Evolutionary conservation across 768 basidiomycete species (phyloP), one percentile per base, ranked within the genome.

Genomic region (Tricholoma terreum): DNA sequence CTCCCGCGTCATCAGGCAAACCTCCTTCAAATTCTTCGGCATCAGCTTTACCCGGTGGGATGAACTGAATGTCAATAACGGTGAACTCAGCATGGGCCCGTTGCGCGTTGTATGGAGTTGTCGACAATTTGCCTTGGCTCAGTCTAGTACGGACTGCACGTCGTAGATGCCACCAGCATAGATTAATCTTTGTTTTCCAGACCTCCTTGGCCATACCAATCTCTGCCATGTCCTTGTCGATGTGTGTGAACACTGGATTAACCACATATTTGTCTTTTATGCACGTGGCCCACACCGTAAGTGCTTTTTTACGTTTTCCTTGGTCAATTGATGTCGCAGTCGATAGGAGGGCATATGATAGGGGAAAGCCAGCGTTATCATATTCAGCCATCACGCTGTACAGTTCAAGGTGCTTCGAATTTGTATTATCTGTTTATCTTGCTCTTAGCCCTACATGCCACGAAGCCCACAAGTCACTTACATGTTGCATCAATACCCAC

Each of bases 1-100:
- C n/a, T n/a, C n/a, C n/a, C n/a, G n/a, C n/a, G n/a, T 56, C 53
- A 27, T 59, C 50, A 35, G 52, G 67, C 86, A 38, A 31, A 22
- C 67, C 65, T 22, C 65, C 67, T 48, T 69, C 63, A 38, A 64
- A 63, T 48, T 69, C 67, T 35, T 52, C 42, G 2, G 31, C 14
- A 55, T 69, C 64, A 24, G 53, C 50, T 42, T 48, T 55, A 12
- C 65, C 63, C 49, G 24, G 46, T 31, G 67, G 67, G 22, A 46
- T n/a, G n/a, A n/a, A n/a, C n/a, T n/a, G n/a, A n/a, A n/a, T n/a
- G n/a, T n/a, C n/a, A n/a, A n/a, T n/a, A 22, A 56, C 64, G 64
- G 30, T 8, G 61, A 64, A 64, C 38, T 65, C 61, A 3, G 24
- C 38, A 27, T 50, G 24, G 3, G 67, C 67, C 6, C 57, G 46